Evolutionary conservation across 495 filamentous ascomycete genomes (phyloP), one percentile per base, ranked within the genome.

Genomic region (Talaromyces proteolyticus): DNA sequence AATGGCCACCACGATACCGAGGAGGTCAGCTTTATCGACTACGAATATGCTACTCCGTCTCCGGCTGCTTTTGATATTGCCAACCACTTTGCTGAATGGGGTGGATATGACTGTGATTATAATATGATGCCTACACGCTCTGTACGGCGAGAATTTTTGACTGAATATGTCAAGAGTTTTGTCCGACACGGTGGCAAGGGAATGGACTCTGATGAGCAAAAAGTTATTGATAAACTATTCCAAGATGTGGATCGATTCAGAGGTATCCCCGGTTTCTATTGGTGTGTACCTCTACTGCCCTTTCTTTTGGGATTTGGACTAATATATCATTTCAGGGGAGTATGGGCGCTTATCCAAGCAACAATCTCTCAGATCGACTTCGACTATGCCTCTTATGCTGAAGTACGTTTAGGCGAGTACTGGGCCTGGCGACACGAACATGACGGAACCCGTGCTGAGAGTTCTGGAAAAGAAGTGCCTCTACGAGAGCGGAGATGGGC

Each of bases 21-120:
- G 53, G 58, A 71, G 49, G 89, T 97, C 42, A 82, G 81, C 60
- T 97, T 99, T 64, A 97, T 99, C 59, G 93, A 99, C 68, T 99
- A 97, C 70, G 93, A 99, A 69, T 95, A 93, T 63, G 89, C 92
- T 7, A 91, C 89, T 0, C 90, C 94, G 2, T 91, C 91, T 6
- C 93, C 94, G 1, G 88, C 91, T 12, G 89, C 93, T n/a, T 99
- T 99, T 65, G 93, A 99, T 63, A 81, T 99, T 50, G 85, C 93
- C n/a, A 99, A 99, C 74, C 93, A 99, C 74, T 92, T 99, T 62
- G 89, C 94, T 38, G 93, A 99, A 73, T 99, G 93, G 92, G 91
- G 85, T 47, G 93, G 93, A 50, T 95, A 95, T 60, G 88, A 93
- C 55, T 99, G 93, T 77, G 91, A 99, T 64, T 89, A 83, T 66